phyloP scores from a whole-genome alignment of 441 rosid species.

The Populus hybrid region DNA sequence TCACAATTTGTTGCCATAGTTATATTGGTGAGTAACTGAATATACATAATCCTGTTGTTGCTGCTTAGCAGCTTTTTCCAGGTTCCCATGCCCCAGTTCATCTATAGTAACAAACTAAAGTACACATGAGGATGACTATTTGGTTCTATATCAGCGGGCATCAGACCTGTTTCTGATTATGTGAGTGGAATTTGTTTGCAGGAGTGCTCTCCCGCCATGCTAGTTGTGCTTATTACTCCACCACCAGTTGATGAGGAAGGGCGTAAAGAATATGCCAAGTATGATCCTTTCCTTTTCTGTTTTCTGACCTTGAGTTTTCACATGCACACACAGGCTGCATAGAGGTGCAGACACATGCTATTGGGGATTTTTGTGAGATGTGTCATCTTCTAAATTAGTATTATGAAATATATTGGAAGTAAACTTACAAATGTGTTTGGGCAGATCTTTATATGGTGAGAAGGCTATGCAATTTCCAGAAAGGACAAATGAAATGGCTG shows the following conservation, averaged over 20 bases:
- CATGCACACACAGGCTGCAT: background rate
- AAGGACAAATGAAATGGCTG: slow-evolving; percentile 78
- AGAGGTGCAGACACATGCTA: background rate
- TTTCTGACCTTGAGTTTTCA: background rate
- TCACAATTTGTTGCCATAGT: background rate
- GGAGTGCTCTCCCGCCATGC: slow-evolving; percentile 66
- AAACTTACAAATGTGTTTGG: background rate
- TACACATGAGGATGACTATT: background rate
- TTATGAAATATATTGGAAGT: background rate
- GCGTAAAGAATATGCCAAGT: slow-evolving; percentile 68
- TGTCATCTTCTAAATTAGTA: background rate
- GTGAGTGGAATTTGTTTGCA: slow-evolving; percentile 21
- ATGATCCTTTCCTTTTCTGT: slow-evolving; percentile 9
- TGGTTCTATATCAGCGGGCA: background rate
- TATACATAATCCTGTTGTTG: background rate
- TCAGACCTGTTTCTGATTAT: slow-evolving; percentile 4
- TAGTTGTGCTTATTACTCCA: slow-evolving; percentile 75
- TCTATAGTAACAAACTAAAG: background rate
- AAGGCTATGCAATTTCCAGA: slow-evolving; percentile 69
- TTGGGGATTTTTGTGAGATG: background rate
- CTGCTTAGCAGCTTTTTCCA: background rate
- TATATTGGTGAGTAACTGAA: background rate
- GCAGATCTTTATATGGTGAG: slow-evolving; percentile 70
- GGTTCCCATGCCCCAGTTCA: background rate
- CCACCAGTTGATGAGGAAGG: slow-evolving; percentile 82